These are phyloP conservation scores for Eimeria praecox DNA, from an alignment of 169 alveolate genomes.

Conservation along the genomic window DNA sequence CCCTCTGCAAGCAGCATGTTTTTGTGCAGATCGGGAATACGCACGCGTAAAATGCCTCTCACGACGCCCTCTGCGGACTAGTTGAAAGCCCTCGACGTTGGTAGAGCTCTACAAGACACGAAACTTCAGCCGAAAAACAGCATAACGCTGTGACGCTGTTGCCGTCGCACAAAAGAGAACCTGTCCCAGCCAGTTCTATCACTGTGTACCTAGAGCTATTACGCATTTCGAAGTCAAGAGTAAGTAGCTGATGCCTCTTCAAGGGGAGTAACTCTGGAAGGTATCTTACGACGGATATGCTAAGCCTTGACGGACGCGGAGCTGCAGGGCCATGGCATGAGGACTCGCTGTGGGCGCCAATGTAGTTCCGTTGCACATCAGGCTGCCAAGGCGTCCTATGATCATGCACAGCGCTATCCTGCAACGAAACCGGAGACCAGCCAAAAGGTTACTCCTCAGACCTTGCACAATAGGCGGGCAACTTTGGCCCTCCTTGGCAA, in stretches of 20 bases:
- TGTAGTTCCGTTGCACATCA: neutral
- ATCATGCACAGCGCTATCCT: neutral
- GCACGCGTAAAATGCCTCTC: neutral
- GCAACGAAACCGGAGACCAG: neutral
- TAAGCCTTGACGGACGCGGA: neutral
- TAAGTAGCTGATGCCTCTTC: neutral
- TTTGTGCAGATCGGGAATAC: neutral
- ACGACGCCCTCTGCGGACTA: neutral
- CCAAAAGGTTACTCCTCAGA: neutral
- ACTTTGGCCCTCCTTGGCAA: neutral
- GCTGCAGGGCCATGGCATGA: neutral
- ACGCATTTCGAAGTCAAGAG: neutral
- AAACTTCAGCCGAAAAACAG: neutral
- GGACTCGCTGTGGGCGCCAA: neutral
- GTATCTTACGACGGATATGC: neutral
- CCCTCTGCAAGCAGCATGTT: neutral
- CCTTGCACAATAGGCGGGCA: neutral
- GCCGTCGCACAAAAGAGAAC: neutral
- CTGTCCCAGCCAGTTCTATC: neutral
- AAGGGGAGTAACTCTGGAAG: neutral
- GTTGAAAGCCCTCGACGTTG: slow-evolving; percentile 33
- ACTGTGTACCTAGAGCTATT: neutral
- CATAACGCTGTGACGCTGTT: neutral
- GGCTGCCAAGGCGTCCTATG: neutral
- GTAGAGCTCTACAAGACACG: slow-evolving; percentile 17